Conservation (phyloP, 768 basidiomycete species). For the Calocybe cyanea region DNA sequence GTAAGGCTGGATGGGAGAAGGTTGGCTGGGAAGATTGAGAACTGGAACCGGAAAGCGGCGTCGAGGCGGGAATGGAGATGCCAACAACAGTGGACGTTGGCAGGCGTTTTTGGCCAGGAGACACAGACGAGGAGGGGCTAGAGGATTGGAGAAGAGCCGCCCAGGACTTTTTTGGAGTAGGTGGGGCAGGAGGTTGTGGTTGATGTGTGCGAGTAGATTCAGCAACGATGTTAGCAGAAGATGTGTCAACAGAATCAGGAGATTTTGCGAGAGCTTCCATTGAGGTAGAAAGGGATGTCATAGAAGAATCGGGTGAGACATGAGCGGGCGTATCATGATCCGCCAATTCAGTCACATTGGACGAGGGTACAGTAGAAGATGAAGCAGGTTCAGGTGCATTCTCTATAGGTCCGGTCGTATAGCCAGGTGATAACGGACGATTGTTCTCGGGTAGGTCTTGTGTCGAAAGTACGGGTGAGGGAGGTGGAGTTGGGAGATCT, state of each 20-base stretch:
- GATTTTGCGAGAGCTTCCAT: slow-evolving; percentile 25
- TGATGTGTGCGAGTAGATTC: not conserved
- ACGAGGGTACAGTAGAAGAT: slow-evolving; percentile 38
- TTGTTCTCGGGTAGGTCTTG: slow-evolving; percentile 12
- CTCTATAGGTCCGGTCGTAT: not conserved
- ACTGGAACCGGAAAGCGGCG: slow-evolving; percentile 20
- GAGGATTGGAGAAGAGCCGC: slow-evolving; percentile 62
- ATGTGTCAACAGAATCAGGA: not conserved
- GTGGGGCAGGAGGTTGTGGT: slow-evolving; percentile 8
- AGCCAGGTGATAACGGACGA: not conserved
- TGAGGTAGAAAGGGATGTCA: slow-evolving; percentile 40
- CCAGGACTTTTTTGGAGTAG: slow-evolving; percentile 64
- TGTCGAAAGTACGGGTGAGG: slow-evolving; percentile 28
- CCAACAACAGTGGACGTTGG: slow-evolving; percentile 72
- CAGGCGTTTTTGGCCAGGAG: slow-evolving; percentile 42
- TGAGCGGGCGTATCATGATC: slow-evolving; percentile 48
- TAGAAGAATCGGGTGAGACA: slow-evolving; percentile 56
- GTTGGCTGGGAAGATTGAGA: slow-evolving; percentile 23
- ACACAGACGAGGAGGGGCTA: slow-evolving; percentile 25
- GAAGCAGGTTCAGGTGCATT: slow-evolving; percentile 13
- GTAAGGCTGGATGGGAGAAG: slow-evolving; percentile 19
- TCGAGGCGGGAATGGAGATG: slow-evolving; percentile 62
- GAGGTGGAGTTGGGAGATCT: slow-evolving; percentile 47
- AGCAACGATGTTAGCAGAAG: slow-evolving; percentile 1
- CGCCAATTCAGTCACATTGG: slow-evolving; percentile 46